phyloP scores from a whole-genome alignment of 2,329 filamentous ascomycete species.

The Trichoderma sp. region DNA sequence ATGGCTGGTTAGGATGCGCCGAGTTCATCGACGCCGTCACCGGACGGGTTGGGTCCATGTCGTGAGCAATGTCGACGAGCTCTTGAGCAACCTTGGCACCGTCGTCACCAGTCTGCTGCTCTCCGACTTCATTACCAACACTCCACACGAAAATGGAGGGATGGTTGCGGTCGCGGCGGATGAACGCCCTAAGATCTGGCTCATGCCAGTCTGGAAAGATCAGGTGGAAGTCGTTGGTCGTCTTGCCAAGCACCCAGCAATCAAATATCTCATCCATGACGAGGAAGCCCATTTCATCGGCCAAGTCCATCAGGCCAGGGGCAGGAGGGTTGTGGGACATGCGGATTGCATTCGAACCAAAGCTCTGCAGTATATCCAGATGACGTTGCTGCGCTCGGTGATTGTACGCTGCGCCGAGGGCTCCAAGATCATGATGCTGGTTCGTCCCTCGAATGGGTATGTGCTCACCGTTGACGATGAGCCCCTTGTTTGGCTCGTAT shows the following conservation, averaged over 20 bases:
- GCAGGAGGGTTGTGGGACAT: not conserved
- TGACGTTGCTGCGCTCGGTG: not conserved
- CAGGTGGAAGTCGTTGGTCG: not conserved
- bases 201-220: not conserved
- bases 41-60: not conserved
- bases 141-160: not conserved
- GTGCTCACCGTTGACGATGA: not conserved
- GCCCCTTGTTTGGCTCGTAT: not conserved
- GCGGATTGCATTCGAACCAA: not conserved
- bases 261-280: not conserved
- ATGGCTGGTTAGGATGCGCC: not conserved
- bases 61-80: not conserved
- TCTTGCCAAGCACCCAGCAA: not conserved
- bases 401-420: not conserved
- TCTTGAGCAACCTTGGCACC: not conserved
- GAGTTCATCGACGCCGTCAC: not conserved
- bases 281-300: not conserved
- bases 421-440: not conserved
- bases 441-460: not conserved
- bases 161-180: not conserved
- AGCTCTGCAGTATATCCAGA: not conserved
- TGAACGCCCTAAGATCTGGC: not conserved
- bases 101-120: not conserved
- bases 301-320: not conserved
- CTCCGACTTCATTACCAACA: not conserved